These are phyloP conservation scores for Balamuthia mandrillaris DNA, from an alignment of 208 protist species.

Conservation along the genomic window DNA sequence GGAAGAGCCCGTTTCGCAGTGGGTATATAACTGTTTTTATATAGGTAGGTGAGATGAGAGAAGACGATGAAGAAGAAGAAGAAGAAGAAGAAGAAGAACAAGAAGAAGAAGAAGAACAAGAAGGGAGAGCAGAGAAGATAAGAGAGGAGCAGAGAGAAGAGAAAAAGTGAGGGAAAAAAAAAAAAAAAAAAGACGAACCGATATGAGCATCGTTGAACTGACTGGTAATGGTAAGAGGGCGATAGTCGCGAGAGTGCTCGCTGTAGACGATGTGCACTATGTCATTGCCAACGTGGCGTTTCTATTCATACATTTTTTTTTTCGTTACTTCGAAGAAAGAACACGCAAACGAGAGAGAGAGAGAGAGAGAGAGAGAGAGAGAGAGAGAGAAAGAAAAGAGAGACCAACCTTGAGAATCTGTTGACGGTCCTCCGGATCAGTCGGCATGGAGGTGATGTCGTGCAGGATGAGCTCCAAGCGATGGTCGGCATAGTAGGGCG, in stretches of 20 bases:
- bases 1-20: conserved; percentile 66
- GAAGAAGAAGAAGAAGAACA: neutral
- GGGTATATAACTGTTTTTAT: conserved; percentile 81
- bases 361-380: no score
- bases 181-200: neutral
- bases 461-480: conserved; percentile 72
- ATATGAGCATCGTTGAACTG: conserved; percentile 27
- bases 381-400: no score
- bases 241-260: conserved; percentile 49
- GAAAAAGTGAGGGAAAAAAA: neutral
- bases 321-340: no score
- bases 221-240: neutral
- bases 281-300: conserved; percentile 80
- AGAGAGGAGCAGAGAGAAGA: neutral
- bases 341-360: no score
- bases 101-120: neutral
- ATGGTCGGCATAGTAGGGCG: conserved; percentile 61
- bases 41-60: neutral
- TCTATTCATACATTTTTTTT: neutral
- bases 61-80: neutral
- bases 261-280: conserved; percentile 80
- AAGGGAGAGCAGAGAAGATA: neutral
- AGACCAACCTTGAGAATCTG: conserved; percentile 61
- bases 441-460: conserved; percentile 69
- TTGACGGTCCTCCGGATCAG: conserved; percentile 51